These are phyloP conservation scores for Trametes punicea DNA, from an alignment of 768 basidiomycete genomes.

Conservation along the genomic window DNA sequence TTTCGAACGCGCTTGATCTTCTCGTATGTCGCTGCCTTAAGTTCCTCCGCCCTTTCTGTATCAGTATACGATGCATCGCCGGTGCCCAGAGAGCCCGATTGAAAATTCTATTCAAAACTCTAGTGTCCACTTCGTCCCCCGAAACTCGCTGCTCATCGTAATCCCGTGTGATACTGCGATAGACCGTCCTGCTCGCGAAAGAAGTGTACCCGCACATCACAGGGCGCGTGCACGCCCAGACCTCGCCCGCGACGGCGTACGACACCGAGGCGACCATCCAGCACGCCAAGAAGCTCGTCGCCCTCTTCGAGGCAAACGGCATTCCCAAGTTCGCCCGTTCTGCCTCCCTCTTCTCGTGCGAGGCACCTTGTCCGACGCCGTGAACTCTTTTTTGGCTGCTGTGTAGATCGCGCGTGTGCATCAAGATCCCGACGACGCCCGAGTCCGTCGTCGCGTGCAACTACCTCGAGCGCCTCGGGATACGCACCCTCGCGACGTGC, in stretches of 20 bases:
- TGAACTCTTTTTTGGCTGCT: background rate
- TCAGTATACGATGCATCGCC: too few relatives aligned
- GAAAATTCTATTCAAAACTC: too few relatives aligned
- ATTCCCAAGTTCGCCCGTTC: conserved; percentile 35
- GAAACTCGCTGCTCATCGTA: background rate
- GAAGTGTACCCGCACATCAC: conserved; percentile 39
- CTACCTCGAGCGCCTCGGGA: conserved; percentile 41
- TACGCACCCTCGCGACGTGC: conserved; percentile 52
- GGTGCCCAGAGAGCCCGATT: too few relatives aligned
- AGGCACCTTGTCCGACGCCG: background rate
- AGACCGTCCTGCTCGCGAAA: too few relatives aligned
- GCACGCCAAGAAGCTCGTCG: conserved; percentile 41
- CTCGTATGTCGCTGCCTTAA: conserved; percentile 30
- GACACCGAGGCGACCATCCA: conserved; percentile 39
- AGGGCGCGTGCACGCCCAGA: conserved; percentile 45
- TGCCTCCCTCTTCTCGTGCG: background rate
- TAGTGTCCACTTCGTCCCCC: too few relatives aligned
- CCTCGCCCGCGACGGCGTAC: conserved; percentile 41
- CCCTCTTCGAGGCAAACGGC: conserved; percentile 40
- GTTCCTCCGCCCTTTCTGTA: background rate
- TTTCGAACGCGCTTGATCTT: conserved; percentile 37
- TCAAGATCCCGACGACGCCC: conserved; percentile 58
- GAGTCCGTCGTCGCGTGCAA: conserved; percentile 50
- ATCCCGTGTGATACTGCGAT: too few relatives aligned
- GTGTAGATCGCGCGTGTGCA: conserved; percentile 46